These are phyloP conservation scores for Brassica incana DNA, from an alignment of 345 rosid species.

Conservation along the genomic window DNA sequence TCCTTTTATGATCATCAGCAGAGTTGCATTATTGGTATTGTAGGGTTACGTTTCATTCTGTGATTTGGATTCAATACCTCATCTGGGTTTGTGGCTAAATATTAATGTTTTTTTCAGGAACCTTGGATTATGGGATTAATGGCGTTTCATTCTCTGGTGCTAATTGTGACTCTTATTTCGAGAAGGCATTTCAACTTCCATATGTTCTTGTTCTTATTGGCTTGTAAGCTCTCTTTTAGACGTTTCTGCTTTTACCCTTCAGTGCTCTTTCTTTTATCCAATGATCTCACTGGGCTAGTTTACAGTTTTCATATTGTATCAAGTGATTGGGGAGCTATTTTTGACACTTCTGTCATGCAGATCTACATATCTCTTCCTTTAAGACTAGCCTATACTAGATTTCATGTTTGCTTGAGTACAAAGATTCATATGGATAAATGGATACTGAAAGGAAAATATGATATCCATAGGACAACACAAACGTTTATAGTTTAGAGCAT, in stretches of 20 bases:
- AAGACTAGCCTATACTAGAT: too few species aligned
- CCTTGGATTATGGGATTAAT: constrained; percentile 75
- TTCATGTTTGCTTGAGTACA: too few species aligned
- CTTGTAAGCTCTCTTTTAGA: constrained; percentile 53
- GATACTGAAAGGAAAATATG: too few species aligned
- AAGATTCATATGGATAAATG: too few species aligned
- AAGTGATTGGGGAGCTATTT: too few species aligned
- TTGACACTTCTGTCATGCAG: too few species aligned
- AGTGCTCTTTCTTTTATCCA: background rate
- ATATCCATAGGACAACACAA: too few species aligned
- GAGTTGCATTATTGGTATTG: background rate
- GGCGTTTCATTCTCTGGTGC: constrained; percentile 61
- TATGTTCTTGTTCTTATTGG: constrained; percentile 71
- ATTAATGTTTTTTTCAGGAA: constrained; percentile 48
- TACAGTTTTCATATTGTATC: too few species aligned
- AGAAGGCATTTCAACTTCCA: constrained; percentile 78
- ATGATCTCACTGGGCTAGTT: too few species aligned
- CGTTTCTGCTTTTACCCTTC: too few species aligned
- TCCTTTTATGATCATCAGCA: background rate
- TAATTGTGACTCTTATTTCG: constrained; percentile 54
- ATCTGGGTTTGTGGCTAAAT: background rate
- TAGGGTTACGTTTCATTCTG: background rate
- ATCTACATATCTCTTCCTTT: too few species aligned
- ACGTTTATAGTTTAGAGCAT: too few species aligned
- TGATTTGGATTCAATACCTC: background rate